Conservation (phyloP, 768 basidiomycete genomes). For the Pleurotus djamor region DNA sequence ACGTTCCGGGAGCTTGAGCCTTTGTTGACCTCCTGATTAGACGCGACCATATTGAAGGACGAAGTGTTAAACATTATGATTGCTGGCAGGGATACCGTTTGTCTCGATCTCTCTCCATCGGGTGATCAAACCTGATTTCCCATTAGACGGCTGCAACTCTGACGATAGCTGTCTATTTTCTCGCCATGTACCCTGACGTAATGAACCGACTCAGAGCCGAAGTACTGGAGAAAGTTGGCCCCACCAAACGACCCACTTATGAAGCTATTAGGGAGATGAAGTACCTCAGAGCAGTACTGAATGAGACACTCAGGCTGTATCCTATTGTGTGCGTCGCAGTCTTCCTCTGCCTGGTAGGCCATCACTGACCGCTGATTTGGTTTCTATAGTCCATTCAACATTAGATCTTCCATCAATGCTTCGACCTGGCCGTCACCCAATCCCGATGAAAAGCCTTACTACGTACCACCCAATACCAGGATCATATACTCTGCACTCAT, state of each 20-base stretch:
- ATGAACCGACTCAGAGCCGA: constrained; percentile 20
- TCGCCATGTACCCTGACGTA: constrained; percentile 20
- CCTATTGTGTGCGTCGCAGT: constrained; percentile 10
- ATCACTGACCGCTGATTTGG: background rate
- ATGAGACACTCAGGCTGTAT: constrained; percentile 29
- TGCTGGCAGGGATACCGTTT: constrained; percentile 15
- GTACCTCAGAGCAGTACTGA: constrained; percentile 14
- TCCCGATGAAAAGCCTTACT: constrained; percentile 8
- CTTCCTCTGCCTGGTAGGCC: background rate
- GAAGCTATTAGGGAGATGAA: constrained; percentile 26
- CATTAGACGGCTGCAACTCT: constrained; percentile 11
- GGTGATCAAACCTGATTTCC: constrained; percentile 17
- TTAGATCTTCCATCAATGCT: background rate
- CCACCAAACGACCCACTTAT: constrained; percentile 15
- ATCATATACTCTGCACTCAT: constrained; percentile 13
- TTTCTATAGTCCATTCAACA: background rate
- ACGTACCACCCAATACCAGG: constrained; percentile 10
- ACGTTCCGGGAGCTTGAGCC: background rate
- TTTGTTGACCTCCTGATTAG: constrained; percentile 8
- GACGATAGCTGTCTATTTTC: constrained; percentile 16
- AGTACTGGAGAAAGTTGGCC: constrained; percentile 19
- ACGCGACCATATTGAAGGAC: constrained; percentile 15
- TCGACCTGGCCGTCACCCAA: background rate
- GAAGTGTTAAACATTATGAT: constrained; percentile 17
- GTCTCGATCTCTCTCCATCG: background rate